Evolutionary conservation across 208 protist species (phyloP).

Genomic region (Leishmania tropica): DNA sequence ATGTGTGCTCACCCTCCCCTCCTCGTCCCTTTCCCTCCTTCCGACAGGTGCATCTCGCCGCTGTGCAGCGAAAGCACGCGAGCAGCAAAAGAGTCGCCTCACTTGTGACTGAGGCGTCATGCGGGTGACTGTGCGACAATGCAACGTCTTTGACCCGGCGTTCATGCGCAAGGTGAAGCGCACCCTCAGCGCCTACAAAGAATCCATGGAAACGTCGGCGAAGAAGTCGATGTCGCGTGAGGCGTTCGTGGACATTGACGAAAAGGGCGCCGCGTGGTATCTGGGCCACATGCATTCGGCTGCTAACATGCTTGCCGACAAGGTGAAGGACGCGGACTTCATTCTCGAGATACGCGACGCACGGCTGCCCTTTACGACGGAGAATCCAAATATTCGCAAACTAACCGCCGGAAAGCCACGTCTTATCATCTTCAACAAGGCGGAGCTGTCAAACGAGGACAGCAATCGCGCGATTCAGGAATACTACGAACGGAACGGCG

Average conservation of each 20-base stretch:
- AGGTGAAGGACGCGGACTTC: slow-evolving; percentile 88
- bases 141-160: slow-evolving; percentile 85
- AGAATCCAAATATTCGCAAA: slow-evolving; percentile 80
- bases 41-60: neutral
- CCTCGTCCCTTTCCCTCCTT: neutral
- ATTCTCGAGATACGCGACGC: slow-evolving; percentile 94
- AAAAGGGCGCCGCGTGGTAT: slow-evolving; percentile 89
- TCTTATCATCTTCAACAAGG: slow-evolving; percentile 94
- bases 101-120: slow-evolving; percentile 25
- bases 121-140: slow-evolving; percentile 27
- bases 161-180: slow-evolving; percentile 92
- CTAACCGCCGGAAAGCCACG: slow-evolving; percentile 60
- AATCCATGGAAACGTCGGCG: slow-evolving; percentile 65
- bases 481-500: slow-evolving; percentile 77
- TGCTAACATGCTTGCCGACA: slow-evolving; percentile 54
- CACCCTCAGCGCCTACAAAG: slow-evolving; percentile 68
- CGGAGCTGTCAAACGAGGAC: slow-evolving; percentile 89
- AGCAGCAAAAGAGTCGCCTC: neutral
- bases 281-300: slow-evolving; percentile 88
- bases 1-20: neutral
- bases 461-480: slow-evolving; percentile 76
- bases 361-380: slow-evolving; percentile 86
- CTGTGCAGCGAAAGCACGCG: too few species aligned
- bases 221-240: slow-evolving; percentile 74
- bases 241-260: slow-evolving; percentile 88